Base-by-base conservation (phyloP, 2,329 filamentous ascomycete genomes). In the Calonectria honghensis region DNA sequence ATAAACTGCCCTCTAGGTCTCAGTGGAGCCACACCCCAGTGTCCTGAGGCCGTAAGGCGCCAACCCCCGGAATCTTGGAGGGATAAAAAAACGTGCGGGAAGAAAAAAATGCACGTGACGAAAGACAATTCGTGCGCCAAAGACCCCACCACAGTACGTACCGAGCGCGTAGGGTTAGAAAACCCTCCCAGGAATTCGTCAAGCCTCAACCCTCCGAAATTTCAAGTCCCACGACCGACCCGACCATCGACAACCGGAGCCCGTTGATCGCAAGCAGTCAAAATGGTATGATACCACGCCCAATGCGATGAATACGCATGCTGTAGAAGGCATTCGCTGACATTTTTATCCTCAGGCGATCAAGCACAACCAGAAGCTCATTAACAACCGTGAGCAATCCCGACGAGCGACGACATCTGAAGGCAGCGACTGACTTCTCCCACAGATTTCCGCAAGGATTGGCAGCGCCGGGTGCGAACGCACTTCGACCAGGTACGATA, bases 351-450 rank as follows among this genome's bases (percentile, higher is more conserved):
- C 79, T 70, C 81, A 94, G 96, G 95, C 96, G 92, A 98, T 98
- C 95, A 98, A 98, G 94, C 96, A 98, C 94, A 98, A 98, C 92
- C 96, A 98, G 92, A 94, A 96, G 92, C 94, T 98, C 89, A 94
- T 94, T 88, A 94, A 96, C 93, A 98, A 97, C 93, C 96, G 94
- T 95, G 90, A 91, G 94, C 85, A 83, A 77, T 78, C 81, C 78
- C 78, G 75, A 81, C 76, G 64, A 79, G 69, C 81, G 81, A 83
- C 81, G 77, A 80, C 78, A 74, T 64, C 75, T 59, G 73, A 76
- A 80, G 72, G 75, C 71, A 77, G 83, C 82, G 83, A 86, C 88
- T 89, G 83, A 88, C 83, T 77, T 75, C 79, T 77, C 67, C 72
- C 71, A 81, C 85, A 97, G 95, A 98, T 88, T 98, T 98, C 95